Evolutionary conservation across 306 rosid species (phyloP), one percentile per base, ranked within the genome.

Genomic region (Lotus japonicus): DNA sequence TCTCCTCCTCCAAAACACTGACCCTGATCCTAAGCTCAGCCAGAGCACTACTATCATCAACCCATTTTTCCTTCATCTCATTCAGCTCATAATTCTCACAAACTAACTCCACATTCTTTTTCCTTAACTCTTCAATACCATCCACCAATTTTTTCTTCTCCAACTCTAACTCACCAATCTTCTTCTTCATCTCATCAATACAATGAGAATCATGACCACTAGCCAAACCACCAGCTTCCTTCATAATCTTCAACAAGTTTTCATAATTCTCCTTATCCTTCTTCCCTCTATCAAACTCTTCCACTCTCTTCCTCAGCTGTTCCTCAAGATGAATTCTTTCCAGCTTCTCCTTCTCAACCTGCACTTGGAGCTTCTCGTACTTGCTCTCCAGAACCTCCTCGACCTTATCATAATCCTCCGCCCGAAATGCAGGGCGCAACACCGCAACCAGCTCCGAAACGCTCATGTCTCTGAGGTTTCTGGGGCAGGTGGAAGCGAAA

Each of bases 191-290:
- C n/a, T n/a, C n/a, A n/a, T n/a, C n/a, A n/a, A n/a, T n/a, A n/a
- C n/a, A n/a, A n/a, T n/a, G n/a, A n/a, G 31, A 26, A 26, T 26
- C 31, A 26, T 3, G 0, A 26, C 31, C 31, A n/a, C n/a, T n/a
- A 26, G 31, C 36, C 36, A 31, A 31, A 7, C 36, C 36, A 31
- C 7, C 36, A 31, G 6, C 36, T 9, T 2, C 1, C 59, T 72
- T 76, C 8, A 76, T 58, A 9, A 4, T 11, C 33, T 21, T 63
- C 71, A 80, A 17, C 78, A 76, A 46, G 1, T 26, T 26, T 38
- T 80, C 84, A 26, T 80, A 80, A 13, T 11, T 54, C 3, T 45
- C 58, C 2, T 19, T 23, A 0, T 45, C 41, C 14, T 5, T 61
- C 35, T 53, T 39, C 55, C 78, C 71, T 16, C 31, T 46, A 13